Evolutionary conservation across 108 stramenopile genomes (phyloP), one percentile per base, ranked within the genome.

Genomic region (Nitzschia sp.): DNA sequence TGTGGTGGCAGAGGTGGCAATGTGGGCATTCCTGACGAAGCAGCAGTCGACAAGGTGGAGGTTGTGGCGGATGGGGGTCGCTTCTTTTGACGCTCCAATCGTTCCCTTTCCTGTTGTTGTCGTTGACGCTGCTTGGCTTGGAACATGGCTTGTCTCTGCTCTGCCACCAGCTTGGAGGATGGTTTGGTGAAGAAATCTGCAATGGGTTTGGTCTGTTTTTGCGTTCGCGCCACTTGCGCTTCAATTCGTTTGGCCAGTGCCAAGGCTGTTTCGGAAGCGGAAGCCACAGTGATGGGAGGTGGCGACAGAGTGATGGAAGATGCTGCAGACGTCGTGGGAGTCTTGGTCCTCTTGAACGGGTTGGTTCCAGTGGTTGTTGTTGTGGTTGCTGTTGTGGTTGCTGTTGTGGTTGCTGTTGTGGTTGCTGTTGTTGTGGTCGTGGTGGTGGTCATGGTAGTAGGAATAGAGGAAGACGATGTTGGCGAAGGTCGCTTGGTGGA

Each of bases 131-230:
- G 80, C 37, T 71, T 68, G 11, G 80, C 82, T 50, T 73, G 71
- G 26, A 88, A 83, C 48, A 82, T 71, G 20, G 83, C 87, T 12
- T 78, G 80, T 0, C 72, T 74, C 44, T 85, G 83, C 56, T 88
- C 87, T 10, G 75, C 83, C 6, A 75, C 7, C 22, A 78, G 6
- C 19, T 77, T 24, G 25, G 59, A 22, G 1, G 10, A 10, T 10
- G 50, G 24, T 41, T 65, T 51, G 42, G 15, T 58, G 57, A 70
- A 70, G 1, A 65, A 41, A 9, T 39, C 44, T 11, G 72, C 57
- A 53, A 67, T 14, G 9, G 25, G 22, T 38, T 43, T 46, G 41
- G 17, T 17, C 3, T 24, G 2, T 29, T 20, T 50, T 14, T 24
- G 42, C 14, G 12, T 22, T 1, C 29, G 29, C 5, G 1, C 29